Evolutionary conservation across 1,284 basidiomycete species (phyloP).

Genomic region (Lentinula novae-zelandiae): DNA sequence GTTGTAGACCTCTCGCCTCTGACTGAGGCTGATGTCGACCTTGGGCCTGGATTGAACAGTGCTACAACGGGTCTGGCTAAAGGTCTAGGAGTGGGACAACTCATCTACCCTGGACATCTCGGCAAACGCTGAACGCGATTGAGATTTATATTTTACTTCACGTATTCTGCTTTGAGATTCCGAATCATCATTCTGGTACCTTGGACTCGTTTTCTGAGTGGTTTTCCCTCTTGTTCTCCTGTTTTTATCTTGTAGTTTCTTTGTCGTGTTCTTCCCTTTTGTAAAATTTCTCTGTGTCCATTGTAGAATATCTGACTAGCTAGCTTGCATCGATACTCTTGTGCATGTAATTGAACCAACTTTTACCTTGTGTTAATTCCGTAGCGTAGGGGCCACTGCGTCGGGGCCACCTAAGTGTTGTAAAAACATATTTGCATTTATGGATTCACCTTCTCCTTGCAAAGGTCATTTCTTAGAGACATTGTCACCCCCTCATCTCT

Average conservation of each 20-base stretch:
- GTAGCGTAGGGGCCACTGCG: too few species aligned
- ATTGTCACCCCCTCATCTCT: too few species aligned
- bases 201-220: not conserved
- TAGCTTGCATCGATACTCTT: too few species aligned
- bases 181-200: not conserved
- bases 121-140: not conserved
- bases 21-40: not conserved
- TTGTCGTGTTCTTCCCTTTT: not conserved
- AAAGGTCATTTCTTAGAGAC: too few species aligned
- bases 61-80: not conserved
- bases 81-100: not conserved
- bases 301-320: not conserved
- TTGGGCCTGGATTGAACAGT: conserved; percentile 1
- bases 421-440: too few species aligned
- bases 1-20: not conserved
- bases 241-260: not conserved
- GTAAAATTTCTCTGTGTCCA: not conserved
- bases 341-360: too few species aligned
- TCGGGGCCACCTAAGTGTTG: too few species aligned
- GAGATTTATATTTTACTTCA: not conserved
- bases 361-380: too few species aligned
- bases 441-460: too few species aligned
- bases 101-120: conserved; percentile 2
- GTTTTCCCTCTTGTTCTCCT: not conserved
- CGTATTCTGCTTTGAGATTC: not conserved